Evolutionary conservation across 2,329 filamentous ascomycete genomes (phyloP), one percentile per base, ranked within the genome.

Genomic region (Phialophora expanda): DNA sequence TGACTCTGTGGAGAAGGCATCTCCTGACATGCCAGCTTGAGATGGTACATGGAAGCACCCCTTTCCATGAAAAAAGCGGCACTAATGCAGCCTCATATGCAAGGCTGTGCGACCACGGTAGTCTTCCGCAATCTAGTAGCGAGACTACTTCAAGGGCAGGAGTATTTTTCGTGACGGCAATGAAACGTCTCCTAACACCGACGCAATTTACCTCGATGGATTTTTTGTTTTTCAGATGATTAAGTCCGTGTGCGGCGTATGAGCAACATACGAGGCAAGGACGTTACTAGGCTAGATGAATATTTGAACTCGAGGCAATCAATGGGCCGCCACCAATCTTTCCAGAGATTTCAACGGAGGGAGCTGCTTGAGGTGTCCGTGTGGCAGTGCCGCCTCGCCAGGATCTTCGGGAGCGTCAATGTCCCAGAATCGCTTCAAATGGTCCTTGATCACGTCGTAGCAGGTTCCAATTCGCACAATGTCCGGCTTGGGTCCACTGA

Each of bases 381-480:
- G 70, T 17, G 67, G 64, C 26, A 69, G 48, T 34, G 26, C 54
- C 11, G 59, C 51, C 17, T 20, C 56, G 8, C 69, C 68, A 2
- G 71, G 73, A 56, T 75, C 73, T 50, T 69, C 58, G 0, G 72
- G 69, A 17, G 69, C 17, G 17, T 60, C 30, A 26, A 75, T 64
- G 0, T 65, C 63, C 50, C 66, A 72, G 28, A 74, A 74, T 9
- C 67, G 60, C 44, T 54, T 54, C 9, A 76, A 56, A 20, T 61
- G 68, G 66, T 76, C 74, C 30, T 70, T 69, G 22, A 76, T 66
- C 20, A 74, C 71, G 53, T 74, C 72, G 62, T 75, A 76, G 28
- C 73, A 75, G 48, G 73, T 73, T 7, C 76, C 75, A 48, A 72
- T 72, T 3, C 75, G 69, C 12, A 77, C 32, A 32, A 76, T 24